These are phyloP conservation scores for Neurospora sp. DNA, from an alignment of 495 filamentous ascomycete genomes.

Conservation along the genomic window DNA sequence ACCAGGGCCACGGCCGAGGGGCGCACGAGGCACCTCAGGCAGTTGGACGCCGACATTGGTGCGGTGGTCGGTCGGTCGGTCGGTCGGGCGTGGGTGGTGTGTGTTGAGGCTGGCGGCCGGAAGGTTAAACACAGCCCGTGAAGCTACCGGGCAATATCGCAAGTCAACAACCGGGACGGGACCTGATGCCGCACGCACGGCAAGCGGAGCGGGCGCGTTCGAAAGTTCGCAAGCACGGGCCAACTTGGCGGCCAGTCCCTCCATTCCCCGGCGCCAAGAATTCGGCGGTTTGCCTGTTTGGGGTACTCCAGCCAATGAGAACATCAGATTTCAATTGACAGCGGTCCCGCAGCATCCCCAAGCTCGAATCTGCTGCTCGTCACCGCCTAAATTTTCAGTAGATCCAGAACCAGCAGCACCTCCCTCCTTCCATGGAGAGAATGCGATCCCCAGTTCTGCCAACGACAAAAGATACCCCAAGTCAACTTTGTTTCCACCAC, in stretches of 20 bases:
- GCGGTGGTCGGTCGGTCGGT: conserved; percentile 11
- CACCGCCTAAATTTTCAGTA: conserved; percentile 25
- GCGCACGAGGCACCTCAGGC: conserved; percentile 57
- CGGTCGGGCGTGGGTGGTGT: not conserved
- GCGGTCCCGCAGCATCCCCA: conserved; percentile 4
- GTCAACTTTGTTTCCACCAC: not conserved
- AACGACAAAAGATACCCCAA: not conserved
- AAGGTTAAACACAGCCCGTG: not conserved
- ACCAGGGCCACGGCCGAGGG: conserved; percentile 31
- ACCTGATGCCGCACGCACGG: not conserved
- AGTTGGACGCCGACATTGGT: conserved; percentile 60
- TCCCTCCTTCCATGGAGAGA: not conserved
- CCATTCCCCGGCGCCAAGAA: not conserved
- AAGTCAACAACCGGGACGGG: not conserved
- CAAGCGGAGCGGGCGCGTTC: not conserved
- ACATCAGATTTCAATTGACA: conserved; percentile 1
- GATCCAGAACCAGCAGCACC: conserved; percentile 1
- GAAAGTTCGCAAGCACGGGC: conserved; percentile 9
- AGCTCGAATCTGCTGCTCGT: conserved; percentile 10
- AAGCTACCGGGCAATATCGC: not conserved
- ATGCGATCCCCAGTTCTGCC: not conserved
- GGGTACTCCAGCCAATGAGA: not conserved
- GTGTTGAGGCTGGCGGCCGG: not conserved
- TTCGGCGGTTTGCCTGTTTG: not conserved
- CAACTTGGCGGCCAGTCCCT: not conserved